These are phyloP conservation scores for Senna siamea DNA, from an alignment of 306 rosid species.

Conservation along the genomic window DNA sequence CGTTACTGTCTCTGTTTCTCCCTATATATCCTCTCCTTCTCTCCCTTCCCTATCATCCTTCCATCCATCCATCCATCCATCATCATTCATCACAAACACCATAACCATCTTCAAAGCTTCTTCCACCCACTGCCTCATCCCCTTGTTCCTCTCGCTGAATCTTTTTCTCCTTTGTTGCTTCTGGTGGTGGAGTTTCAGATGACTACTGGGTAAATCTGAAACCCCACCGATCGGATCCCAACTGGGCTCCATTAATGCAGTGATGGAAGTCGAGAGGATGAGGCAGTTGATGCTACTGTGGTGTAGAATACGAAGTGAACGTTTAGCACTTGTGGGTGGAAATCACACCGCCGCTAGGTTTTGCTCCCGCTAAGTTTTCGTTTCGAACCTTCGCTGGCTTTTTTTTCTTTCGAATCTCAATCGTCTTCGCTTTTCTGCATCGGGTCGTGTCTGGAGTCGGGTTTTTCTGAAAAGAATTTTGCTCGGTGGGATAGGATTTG, in stretches of 20 bases:
- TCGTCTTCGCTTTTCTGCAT: slow-evolving; percentile 16
- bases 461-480: slow-evolving; percentile 16
- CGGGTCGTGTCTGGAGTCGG: no score
- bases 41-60: not conserved
- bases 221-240: slow-evolving; percentile 12
- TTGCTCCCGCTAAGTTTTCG: slow-evolving; percentile 57
- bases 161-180: not conserved
- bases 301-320: slow-evolving; percentile 51
- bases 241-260: not conserved
- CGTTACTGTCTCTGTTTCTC: not conserved
- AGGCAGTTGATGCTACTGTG: slow-evolving; percentile 53
- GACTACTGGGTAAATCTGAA: slow-evolving; percentile 30
- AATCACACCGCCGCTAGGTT: slow-evolving; percentile 79
- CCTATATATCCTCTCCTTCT: not conserved
- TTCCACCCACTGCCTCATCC: not conserved
- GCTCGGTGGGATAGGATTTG: not conserved
- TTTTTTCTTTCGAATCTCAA: not conserved
- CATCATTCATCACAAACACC: not conserved
- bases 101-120: not conserved
- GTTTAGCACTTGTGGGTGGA: slow-evolving; percentile 72
- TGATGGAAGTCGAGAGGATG: slow-evolving; percentile 63
- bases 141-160: not conserved
- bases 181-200: not conserved
- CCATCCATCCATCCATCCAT: not conserved
- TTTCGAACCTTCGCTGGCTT: not conserved